Conservation (phyloP, 2,329 filamentous ascomycete genomes). For the Shiraia sp. region DNA sequence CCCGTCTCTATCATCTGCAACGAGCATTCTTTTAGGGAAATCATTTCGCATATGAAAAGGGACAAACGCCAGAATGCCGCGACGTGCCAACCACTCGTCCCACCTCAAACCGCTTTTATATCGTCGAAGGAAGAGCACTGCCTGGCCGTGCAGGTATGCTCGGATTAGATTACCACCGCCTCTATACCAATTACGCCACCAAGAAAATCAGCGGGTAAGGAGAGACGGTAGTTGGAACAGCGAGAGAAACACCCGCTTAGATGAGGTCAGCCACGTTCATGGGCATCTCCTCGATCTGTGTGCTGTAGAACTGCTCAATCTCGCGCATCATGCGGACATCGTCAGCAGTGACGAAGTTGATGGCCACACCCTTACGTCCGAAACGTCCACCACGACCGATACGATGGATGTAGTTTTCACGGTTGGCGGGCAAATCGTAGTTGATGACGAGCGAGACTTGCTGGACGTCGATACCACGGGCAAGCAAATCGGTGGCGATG, state of each 20-base stretch:
- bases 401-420: conserved; percentile 99
- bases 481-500: conserved; percentile 95
- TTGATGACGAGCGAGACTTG: conserved; percentile 99
- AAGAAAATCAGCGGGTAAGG: conserved; percentile 25
- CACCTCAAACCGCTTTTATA: conserved; percentile 43
- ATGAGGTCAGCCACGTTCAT: conserved; percentile 74
- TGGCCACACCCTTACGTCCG: conserved; percentile 99
- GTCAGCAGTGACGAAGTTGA: conserved; percentile 99
- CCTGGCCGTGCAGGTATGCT: conserved; percentile 38
- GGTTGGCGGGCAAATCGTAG: conserved; percentile 98
- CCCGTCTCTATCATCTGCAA: conserved; percentile 42
- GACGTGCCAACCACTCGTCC: conserved; percentile 39
- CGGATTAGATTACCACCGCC: conserved; percentile 38
- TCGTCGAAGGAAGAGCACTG: conserved; percentile 27
- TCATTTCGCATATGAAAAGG: conserved; percentile 45
- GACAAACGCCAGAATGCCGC: conserved; percentile 49
- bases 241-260: conserved; percentile 37
- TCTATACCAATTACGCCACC: conserved; percentile 29
- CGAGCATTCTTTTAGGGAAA: conserved; percentile 43
- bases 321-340: conserved; percentile 99
- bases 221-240: conserved; percentile 30
- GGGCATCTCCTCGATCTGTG: conserved; percentile 99
- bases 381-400: conserved; percentile 99
- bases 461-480: conserved; percentile 99
- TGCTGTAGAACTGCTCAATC: conserved; percentile 99